Percentiles rank a stretch among this genome's conserved stretches.
Conservation (phyloP, 176 grass and related monocot genomes). For the Carex myosuroides region DNA sequence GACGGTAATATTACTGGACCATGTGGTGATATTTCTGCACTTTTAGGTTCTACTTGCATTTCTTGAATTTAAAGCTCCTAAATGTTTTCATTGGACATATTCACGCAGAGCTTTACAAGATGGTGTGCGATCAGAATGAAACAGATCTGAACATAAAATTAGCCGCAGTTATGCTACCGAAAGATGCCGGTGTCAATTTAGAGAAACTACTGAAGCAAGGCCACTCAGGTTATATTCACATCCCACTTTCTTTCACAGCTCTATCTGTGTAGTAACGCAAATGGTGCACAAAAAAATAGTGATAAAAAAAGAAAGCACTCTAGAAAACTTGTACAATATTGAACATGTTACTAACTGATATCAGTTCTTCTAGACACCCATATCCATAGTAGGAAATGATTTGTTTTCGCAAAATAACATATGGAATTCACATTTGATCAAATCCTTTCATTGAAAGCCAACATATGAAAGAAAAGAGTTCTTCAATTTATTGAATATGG, state of each 20-base stretch:
- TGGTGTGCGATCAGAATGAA: slow-evolving; percentile 84
- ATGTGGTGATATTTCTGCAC: neutral
- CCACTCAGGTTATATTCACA: slow-evolving; percentile 42
- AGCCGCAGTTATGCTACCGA: slow-evolving; percentile 83
- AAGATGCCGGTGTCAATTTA: slow-evolving; percentile 66
- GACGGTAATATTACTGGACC: neutral
- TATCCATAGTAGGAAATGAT: neutral
- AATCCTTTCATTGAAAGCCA: neutral
- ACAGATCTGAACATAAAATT: slow-evolving; percentile 73
- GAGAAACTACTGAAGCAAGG: slow-evolving; percentile 32
- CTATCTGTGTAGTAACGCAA: neutral
- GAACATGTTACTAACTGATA: neutral
- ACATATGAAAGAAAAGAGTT: neutral
- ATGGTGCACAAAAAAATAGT: no score
- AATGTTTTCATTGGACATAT: neutral
- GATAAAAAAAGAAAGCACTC: neutral
- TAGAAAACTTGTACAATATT: neutral
- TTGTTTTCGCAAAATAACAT: neutral
- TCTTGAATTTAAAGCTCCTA: neutral
- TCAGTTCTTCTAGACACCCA: neutral
- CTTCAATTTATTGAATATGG: neutral
- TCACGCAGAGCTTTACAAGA: slow-evolving; percentile 91
- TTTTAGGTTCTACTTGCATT: neutral
- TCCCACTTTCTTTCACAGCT: neutral
- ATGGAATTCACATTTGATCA: neutral